Evolutionary conservation across 164 flowering plant genomes (phyloP).

Genomic region (Buxus sempervirens): DNA sequence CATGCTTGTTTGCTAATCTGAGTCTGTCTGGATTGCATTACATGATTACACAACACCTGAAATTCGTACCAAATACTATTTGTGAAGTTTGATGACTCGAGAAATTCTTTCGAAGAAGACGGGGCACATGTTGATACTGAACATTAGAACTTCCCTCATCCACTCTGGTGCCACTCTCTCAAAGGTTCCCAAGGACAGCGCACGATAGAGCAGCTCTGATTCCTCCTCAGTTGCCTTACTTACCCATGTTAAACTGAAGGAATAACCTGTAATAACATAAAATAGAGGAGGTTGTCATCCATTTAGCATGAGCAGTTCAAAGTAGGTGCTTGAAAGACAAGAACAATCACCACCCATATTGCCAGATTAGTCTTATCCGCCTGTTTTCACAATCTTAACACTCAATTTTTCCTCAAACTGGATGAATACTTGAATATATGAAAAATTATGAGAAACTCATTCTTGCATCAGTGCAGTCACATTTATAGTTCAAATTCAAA

Average conservation of each 20-base stretch:
- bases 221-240: constrained; percentile 32
- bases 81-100: constrained; percentile 43
- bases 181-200: constrained; percentile 66
- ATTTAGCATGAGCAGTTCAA: no score
- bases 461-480: no score
- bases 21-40: not conserved
- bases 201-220: constrained; percentile 52
- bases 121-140: constrained; percentile 69
- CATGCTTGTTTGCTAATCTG: not conserved
- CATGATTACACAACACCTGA: not conserved
- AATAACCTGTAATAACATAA: constrained; percentile 53
- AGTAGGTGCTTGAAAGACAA: no score
- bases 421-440: no score
- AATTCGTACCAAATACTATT: constrained; percentile 1
- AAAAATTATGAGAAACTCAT: no score
- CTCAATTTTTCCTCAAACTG: no score
- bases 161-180: constrained; percentile 83
- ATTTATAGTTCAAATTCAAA: no score
- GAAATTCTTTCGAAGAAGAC: constrained; percentile 67
- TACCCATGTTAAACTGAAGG: constrained; percentile 69
- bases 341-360: no score
- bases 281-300: not conserved
- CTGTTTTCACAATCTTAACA: no score
- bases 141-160: constrained; percentile 74
- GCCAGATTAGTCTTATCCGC: no score